Base-by-base conservation (phyloP, 2,329 filamentous ascomycete genomes). In the Ascochyta rabiei region DNA sequence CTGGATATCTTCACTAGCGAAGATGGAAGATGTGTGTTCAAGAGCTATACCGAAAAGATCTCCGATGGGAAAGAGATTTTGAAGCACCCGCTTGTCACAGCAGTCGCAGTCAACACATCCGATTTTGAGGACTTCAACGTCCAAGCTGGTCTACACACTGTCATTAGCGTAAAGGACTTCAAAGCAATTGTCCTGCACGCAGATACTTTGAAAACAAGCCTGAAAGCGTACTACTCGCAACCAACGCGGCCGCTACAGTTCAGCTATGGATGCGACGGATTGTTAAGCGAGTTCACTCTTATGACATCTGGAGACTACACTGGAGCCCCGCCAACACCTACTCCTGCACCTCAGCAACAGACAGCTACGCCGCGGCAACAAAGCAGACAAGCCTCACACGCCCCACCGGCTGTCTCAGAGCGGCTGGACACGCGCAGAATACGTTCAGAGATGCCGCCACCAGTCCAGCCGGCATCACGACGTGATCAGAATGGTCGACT, bases 121-220 rank as follows among this genome's bases (percentile, higher is more conserved):
- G 89, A 93, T 63, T 93, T 93, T 66, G 86, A 90, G 53, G 83
- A 88, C 46, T 90, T 93, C 57, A 80, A 84, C 19, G 86, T 91
- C 26, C 86, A 91, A 68, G 86, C 90, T 56, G 87, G 88, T 45
- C 81, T 92, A 52, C 90, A 92, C 68, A 89, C 92, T 65, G 84
- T 91, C 54, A 89, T 93, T 68, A 90, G 86, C 63, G 89, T 93
- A 68, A 92, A 91, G 67, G 90, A 93, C 73, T 93, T 93, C 72
- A 87, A 89, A 45, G 87, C 89, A 30, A 90, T 93, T 48, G 85
- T 92, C 46, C 83, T 86, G 30, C 90, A 93, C 73, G 89, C 90
- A 9, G 87, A 87, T 21, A 85, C 86, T 21, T 82, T 87, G 6
- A 85, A 86, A 47, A 86, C 84, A n/a, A 82, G 84, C 40, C 79